Base-by-base conservation (phyloP, 441 rosid genomes). In the Sinapis alba region DNA sequence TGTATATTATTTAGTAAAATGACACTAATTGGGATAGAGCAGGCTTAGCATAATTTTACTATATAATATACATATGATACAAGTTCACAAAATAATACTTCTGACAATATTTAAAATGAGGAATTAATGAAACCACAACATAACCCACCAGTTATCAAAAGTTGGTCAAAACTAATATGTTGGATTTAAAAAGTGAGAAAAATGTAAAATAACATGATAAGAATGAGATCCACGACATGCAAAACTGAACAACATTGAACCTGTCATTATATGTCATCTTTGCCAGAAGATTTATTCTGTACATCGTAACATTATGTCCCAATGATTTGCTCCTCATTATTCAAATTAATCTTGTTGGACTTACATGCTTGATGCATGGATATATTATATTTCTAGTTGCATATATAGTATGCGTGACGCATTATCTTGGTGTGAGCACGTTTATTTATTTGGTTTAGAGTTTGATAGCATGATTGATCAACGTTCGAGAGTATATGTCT, bases 231-330 rank as follows among this genome's bases (percentile, higher is more conserved):
- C 54, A 63, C 34, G 45, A 61, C 65, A 62, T 62, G 66, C 80
- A 69, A 69, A 10, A 24, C 13, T 24, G 71, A 63, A 69, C 69
- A 75, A 75, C 74, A 66, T 69, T 64, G 59, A 41, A 62, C 50
- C 9, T 57, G 32, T 10, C 57, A 76, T 30, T 70, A 21, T 41
- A 70, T 64, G 66, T 76, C 57, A 64, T 70, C 67, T 43, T 70
- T 70, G 75, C 71, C 80, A 70, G 75, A n/a, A 50, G 24, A 76
- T 15, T 50, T 41, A 38, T 43, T 76, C 80, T 69, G 71, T 64
- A 30, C 21, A 76, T 43, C 53, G 30, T 70, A 70, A 69, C 20
- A 70, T 69, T 69, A 57, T 54, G 53, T 6, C 11, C 54, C 38
- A 34, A 15, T 13, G 2, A 9, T 27, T 20, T 57, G 32, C 41